These are phyloP conservation scores for Ophiocordyceps camponoti-saundersi DNA, from an alignment of 2,329 filamentous ascomycete species.

Conservation along the genomic window DNA sequence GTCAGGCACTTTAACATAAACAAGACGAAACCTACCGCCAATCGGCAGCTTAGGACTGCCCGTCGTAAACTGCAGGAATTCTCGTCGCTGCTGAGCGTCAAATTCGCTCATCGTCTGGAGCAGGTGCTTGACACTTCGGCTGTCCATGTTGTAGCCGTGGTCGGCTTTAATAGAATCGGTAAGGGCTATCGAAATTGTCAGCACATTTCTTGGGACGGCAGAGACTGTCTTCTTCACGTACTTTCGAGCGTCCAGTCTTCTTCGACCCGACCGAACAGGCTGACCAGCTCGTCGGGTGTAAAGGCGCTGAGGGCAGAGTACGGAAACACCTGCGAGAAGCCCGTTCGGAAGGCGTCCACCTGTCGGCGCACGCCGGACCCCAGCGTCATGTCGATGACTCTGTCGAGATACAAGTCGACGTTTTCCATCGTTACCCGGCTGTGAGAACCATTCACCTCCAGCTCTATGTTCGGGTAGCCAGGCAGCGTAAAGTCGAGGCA, in stretches of 20 bases:
- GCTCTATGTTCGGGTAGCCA: constrained; percentile 74
- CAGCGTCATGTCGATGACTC: constrained; percentile 80
- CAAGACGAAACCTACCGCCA: constrained; percentile 50
- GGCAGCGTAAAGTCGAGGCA: constrained; percentile 90
- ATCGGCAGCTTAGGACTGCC: constrained; percentile 97
- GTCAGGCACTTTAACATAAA: background rate
- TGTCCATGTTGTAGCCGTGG: constrained; percentile 97
- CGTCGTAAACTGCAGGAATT: constrained; percentile 95
- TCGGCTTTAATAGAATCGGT: constrained; percentile 98
- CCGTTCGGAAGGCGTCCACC: constrained; percentile 75
- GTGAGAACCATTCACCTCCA: constrained; percentile 59
- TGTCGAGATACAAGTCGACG: constrained; percentile 74
- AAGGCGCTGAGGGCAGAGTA: constrained; percentile 87
- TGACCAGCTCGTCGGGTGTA: constrained; percentile 86
- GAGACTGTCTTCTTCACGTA: constrained; percentile 27
- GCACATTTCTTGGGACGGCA: background rate
- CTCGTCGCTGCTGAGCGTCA: constrained; percentile 54
- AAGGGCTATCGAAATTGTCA: constrained; percentile 41
- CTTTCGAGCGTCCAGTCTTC: constrained; percentile 98
- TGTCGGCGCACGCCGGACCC: constrained; percentile 78
- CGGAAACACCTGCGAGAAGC: constrained; percentile 92
- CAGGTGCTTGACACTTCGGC: constrained; percentile 83
- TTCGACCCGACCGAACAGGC: constrained; percentile 79
- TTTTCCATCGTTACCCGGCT: constrained; percentile 74
- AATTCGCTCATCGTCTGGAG: constrained; percentile 91